Evolutionary conservation across 1,284 basidiomycete genomes (phyloP).

Genomic region (Sphagnurus paluster): DNA sequence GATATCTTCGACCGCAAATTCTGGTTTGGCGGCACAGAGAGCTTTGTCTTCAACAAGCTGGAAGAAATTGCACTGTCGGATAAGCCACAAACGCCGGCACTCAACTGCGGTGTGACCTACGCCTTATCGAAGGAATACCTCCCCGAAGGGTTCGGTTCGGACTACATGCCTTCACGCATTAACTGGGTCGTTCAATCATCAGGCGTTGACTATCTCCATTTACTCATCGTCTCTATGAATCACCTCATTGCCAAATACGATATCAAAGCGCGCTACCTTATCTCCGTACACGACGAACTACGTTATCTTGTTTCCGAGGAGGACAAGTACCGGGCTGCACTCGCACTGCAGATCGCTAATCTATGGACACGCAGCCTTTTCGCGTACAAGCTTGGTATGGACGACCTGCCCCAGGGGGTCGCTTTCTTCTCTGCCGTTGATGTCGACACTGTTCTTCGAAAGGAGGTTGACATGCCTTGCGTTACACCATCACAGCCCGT

Average conservation of each 20-base stretch:
- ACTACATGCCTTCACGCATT: conserved; percentile 95
- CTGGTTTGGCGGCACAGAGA: conserved; percentile 98
- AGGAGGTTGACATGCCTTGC: conserved; percentile 96
- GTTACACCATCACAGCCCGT: conserved; percentile 90
- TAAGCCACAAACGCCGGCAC: conserved; percentile 87
- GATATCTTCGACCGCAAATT: conserved; percentile 81
- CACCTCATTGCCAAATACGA: conserved; percentile 81
- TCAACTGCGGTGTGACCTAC: conserved; percentile 92
- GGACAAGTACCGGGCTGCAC: conserved; percentile 84
- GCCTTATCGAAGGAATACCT: conserved; percentile 91
- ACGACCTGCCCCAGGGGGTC: conserved; percentile 91
- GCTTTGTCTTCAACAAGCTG: conserved; percentile 98
- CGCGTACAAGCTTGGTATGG: conserved; percentile 92
- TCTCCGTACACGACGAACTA: conserved; percentile 97
- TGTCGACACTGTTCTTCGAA: conserved; percentile 87
- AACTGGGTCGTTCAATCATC: conserved; percentile 99
- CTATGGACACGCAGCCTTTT: conserved; percentile 95
- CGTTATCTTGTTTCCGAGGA: conserved; percentile 90
- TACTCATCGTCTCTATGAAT: conserved; percentile 95
- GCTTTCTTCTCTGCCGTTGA: conserved; percentile 99
- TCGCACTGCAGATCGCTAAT: conserved; percentile 97
- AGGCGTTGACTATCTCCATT: conserved; percentile 96
- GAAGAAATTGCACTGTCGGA: conserved; percentile 93
- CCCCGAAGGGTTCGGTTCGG: conserved; percentile 73
- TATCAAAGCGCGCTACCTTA: conserved; percentile 91